Base-by-base conservation (phyloP, 148 eudicot genomes). In the Rhododendron ovatum region DNA sequence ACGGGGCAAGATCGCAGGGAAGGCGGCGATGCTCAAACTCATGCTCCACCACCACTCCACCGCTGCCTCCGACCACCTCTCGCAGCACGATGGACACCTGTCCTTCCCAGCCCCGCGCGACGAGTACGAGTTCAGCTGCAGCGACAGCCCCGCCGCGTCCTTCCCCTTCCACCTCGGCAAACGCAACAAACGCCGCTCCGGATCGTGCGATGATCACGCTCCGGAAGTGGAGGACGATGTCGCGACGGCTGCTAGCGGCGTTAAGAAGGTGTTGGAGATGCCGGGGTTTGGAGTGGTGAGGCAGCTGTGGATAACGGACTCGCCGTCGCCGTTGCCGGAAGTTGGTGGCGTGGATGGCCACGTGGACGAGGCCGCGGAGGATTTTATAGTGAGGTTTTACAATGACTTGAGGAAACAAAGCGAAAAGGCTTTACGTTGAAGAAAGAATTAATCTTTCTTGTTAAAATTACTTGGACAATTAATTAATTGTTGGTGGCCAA, bases 121-220 rank as follows among this genome's bases (percentile, higher is more conserved):
- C 18, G 98, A 94, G 59, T 95, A 92, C 87, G 96, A 93, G 92
- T 95, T 96, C 90, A 93, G 95, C 87, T 94, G 96, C 86, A 91
- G 92, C 33, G 89, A 88, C 86, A 95, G 90, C 79, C 98, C 98
- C 0, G 71, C 86, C 11, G 84, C 13, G 37, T 12, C 35, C 18
- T 69, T 88, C 80, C 88, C 87, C 71, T 87, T 86, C 84, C 87
- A 65, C 85, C 80, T 82, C 83, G 81, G n/a, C 85, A 88, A 79
- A 11, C 51, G 53, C 63, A 86, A 86, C 43, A 88, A 85, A 28
- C 85, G 77, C 67, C 48, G 39, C 24, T 39, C 75, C 55, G 69
- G 81, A 47, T 55, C 85, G 10, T 82, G 81, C 10, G 28, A n/a
- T 7, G 82, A 61, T 8, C 87, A 82, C 45, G 71, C 84, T 10